Conservation (phyloP, 305 asterid species). For the Stenogyne calaminthoides region DNA sequence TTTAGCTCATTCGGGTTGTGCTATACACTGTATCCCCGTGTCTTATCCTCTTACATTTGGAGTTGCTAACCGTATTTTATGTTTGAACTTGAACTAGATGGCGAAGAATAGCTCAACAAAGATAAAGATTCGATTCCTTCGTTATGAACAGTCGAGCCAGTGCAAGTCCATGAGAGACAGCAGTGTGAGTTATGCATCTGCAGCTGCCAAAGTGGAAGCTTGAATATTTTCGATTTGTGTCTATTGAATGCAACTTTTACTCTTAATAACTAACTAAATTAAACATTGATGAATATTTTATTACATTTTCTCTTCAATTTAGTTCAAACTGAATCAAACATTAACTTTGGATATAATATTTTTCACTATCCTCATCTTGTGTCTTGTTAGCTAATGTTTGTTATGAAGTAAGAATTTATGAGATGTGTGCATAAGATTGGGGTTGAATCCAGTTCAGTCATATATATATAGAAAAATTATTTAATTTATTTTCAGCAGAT, state of each 20-base stretch:
- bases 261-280: neutral
- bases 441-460: too few relatives aligned
- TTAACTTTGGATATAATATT: neutral
- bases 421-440: too few relatives aligned
- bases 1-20: neutral
- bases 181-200: conserved; percentile 98
- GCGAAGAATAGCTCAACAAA: conserved; percentile 64
- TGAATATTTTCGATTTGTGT: conserved; percentile 34
- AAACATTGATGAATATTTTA: conserved; percentile 7
- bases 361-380: neutral
- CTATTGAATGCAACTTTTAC: neutral
- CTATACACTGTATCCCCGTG: neutral
- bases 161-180: conserved; percentile 91
- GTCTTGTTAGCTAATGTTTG: neutral
- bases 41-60: neutral
- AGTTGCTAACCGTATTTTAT: conserved; percentile 25
- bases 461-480: too few relatives aligned
- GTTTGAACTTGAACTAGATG: conserved; percentile 60
- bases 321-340: neutral
- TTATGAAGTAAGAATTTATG: neutral
- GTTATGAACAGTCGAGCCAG: conserved; percentile 94
- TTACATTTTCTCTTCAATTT: neutral
- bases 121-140: conserved; percentile 79
- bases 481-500: too few relatives aligned
- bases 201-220: conserved; percentile 73